These are phyloP conservation scores for Vararia minispora DNA, from an alignment of 768 basidiomycete species.

Conservation along the genomic window DNA sequence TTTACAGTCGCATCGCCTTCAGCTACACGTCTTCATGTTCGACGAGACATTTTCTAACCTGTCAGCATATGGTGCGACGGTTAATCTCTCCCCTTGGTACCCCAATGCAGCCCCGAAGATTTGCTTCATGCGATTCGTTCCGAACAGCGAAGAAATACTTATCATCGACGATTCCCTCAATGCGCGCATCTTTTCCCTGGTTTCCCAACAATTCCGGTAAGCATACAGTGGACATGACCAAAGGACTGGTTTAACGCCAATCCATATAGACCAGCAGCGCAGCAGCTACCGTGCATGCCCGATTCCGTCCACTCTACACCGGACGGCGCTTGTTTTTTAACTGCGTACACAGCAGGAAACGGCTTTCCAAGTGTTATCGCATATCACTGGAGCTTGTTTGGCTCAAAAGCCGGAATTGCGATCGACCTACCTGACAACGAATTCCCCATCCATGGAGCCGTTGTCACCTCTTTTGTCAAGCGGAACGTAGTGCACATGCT, in stretches of 20 bases:
- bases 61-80: constrained; percentile 28
- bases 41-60: constrained; percentile 33
- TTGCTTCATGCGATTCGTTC: constrained; percentile 30
- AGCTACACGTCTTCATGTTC: constrained; percentile 34
- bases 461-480: constrained; percentile 35
- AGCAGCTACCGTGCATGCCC: constrained; percentile 27
- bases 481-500: constrained; percentile 33
- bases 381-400: constrained; percentile 50
- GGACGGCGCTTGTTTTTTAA: constrained; percentile 42
- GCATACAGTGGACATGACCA: too few species aligned
- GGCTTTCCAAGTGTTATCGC: constrained; percentile 20
- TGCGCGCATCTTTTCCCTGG: constrained; percentile 41
- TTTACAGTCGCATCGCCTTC: too few species aligned
- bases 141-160: constrained; percentile 40
- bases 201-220: constrained; percentile 44
- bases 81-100: constrained; percentile 36
- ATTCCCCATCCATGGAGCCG: constrained; percentile 16
- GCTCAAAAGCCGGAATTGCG: constrained; percentile 33
- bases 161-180: constrained; percentile 33
- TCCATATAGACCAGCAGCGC: constrained; percentile 29
- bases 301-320: constrained; percentile 33
- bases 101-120: constrained; percentile 17
- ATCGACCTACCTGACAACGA: constrained; percentile 24
- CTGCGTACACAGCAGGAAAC: constrained; percentile 18
- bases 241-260: too few species aligned